phyloP scores from a whole-genome alignment of 2,329 filamentous ascomycete species.

The Tolypocladium paradoxum region DNA sequence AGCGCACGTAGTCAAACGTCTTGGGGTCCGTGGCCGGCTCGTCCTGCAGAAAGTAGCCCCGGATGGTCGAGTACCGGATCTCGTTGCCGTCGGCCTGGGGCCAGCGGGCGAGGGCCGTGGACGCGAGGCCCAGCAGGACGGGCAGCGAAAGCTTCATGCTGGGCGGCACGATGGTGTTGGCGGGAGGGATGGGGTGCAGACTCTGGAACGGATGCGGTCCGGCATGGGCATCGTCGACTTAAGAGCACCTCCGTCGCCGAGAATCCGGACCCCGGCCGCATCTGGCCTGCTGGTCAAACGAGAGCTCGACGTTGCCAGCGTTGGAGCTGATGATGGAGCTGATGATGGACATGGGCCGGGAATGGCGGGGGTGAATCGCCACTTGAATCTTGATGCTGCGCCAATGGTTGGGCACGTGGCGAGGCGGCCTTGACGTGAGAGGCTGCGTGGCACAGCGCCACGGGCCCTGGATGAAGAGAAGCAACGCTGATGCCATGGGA shows the following conservation, averaged over 20 bases:
- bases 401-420: not conserved
- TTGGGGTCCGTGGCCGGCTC: conserved; percentile 41
- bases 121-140: conserved; percentile 16
- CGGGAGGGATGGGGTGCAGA: not conserved
- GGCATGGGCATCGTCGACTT: not conserved
- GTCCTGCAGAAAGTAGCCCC: conserved; percentile 56
- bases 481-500: too few relatives aligned
- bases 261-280: not conserved
- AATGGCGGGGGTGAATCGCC: not conserved
- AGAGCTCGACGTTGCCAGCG: not conserved
- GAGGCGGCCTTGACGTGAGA: not conserved
- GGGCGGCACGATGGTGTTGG: not conserved
- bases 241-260: not conserved
- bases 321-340: not conserved
- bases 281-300: not conserved
- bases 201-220: not conserved
- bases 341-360: not conserved
- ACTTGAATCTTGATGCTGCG: not conserved
- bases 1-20: conserved; percentile 53
- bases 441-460: not conserved
- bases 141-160: conserved; percentile 23
- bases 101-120: conserved; percentile 17
- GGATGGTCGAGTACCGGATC: conserved; percentile 49
- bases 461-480: not conserved
- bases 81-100: conserved; percentile 23